A percentile compares a stretch with the other conserved stretches of the same genome.
phyloP scores from a whole-genome alignment of 805 yeast species.

The Spencermartinsiella europaea region DNA sequence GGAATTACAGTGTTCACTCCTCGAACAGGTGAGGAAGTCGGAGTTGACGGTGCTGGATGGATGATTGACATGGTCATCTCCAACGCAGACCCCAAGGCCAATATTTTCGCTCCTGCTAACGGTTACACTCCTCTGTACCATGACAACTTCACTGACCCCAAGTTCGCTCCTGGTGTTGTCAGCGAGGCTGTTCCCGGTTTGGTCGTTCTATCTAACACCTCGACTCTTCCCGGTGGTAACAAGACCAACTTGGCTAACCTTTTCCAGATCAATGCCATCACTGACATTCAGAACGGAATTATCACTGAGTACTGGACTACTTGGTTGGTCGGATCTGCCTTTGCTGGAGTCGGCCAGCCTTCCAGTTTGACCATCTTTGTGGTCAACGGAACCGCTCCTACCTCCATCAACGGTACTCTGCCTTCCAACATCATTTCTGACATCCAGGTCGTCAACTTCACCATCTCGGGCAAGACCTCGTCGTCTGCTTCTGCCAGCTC shows the following conservation, averaged over 20 bases:
- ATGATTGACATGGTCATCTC: constrained; percentile 6
- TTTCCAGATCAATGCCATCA: constrained; percentile 6
- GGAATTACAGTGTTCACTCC: constrained; percentile 5
- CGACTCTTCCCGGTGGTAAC: constrained; percentile 3
- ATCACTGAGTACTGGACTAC: constrained; percentile 3
- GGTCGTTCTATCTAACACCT: constrained; percentile 2
- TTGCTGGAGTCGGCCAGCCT: not conserved
- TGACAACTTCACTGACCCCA: constrained; percentile 4
- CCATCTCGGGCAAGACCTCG: not conserved
- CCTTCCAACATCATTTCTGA: constrained; percentile 1
- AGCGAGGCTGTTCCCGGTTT: constrained; percentile 4
- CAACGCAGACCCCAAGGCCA: constrained; percentile 3
- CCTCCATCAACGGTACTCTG: not conserved
- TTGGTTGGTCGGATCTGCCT: constrained; percentile 5
- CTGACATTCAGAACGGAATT: constrained; percentile 2
- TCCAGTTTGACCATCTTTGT: constrained; percentile 1
- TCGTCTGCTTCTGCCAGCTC: not conserved
- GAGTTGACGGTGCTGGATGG: constrained; percentile 3
- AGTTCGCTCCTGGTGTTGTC: constrained; percentile 3
- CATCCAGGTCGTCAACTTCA: constrained; percentile 1
- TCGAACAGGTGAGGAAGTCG: constrained; percentile 3
- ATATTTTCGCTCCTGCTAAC: constrained; percentile 1
- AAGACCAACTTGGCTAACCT: constrained; percentile 7
- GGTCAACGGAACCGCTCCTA: constrained; percentile 5
- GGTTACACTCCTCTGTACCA: constrained; percentile 2